Conservation (phyloP, 768 basidiomycete genomes). For the Fomitopsis pulvina region DNA sequence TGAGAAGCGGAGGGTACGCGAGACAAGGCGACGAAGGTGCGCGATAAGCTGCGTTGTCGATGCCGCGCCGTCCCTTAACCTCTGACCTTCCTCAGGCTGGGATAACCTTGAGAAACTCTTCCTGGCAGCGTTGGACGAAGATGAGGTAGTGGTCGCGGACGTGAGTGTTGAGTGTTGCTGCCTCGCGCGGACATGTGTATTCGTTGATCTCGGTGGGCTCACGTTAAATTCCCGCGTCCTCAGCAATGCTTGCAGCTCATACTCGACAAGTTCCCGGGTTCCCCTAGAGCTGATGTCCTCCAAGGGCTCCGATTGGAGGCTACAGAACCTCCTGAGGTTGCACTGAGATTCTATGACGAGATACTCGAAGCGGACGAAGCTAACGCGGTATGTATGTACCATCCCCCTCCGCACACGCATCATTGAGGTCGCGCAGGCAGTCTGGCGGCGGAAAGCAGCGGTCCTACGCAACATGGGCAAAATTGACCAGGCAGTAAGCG, state of each 20-base stretch:
- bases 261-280: slow-evolving; percentile 61
- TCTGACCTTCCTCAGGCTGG: slow-evolving; percentile 49
- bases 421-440: slow-evolving; percentile 32
- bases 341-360: slow-evolving; percentile 55
- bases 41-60: background rate
- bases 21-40: slow-evolving; percentile 27
- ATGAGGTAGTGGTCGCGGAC: slow-evolving; percentile 65
- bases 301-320: slow-evolving; percentile 77
- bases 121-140: slow-evolving; percentile 72
- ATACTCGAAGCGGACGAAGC: slow-evolving; percentile 59
- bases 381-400: slow-evolving; percentile 50
- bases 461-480: slow-evolving; percentile 59
- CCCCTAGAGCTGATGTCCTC: slow-evolving; percentile 74
- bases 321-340: slow-evolving; percentile 46
- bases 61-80: background rate
- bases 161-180: slow-evolving; percentile 42
- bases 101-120: slow-evolving; percentile 74
- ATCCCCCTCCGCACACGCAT: no score
- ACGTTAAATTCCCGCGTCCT: background rate
- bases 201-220: background rate
- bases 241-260: slow-evolving; percentile 63
- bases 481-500: slow-evolving; percentile 59
- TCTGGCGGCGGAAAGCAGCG: slow-evolving; percentile 80
- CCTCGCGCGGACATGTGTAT: no score
- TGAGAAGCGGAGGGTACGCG: slow-evolving; percentile 22